Base-by-base conservation (phyloP, 495 filamentous ascomycete species). In the Geopyxis carbonaria region DNA sequence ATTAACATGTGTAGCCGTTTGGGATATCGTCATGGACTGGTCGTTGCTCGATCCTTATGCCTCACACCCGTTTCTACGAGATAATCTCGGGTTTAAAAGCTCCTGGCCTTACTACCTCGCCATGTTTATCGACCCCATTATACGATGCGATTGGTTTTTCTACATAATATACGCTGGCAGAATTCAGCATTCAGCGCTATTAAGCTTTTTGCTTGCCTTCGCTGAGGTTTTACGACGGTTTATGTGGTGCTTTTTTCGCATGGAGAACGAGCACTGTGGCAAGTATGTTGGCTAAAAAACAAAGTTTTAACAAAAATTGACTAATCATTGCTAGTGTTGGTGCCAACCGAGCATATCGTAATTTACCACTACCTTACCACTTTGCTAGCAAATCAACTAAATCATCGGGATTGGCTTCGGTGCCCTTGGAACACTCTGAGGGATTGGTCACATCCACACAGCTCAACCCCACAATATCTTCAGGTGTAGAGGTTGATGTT, bases 11-110 rank as follows among this genome's bases (percentile, higher is more conserved):
- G 10, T 24, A 74, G 70, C 75, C 1, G 66, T 93, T n/a, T 97
- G 89, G 89, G 89, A 97, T 49, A 51, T 97, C n/a, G 71, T 77
- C 41, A 93, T 94, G 80, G 89, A 97, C 59, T 95, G 86, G 75
- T 85, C 71, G 29, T 64, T 94, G 11, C 67, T 81, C 6, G 82
- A 93, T 46, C 69, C 78, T 0, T 72, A 80, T 34, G 68, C 80
- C 2, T 62, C 66, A 25, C 65, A 78, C 38, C 68, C 64, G 0
- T 72, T 84, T 35, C 69, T 97, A 13, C 74, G 89, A n/a, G 68
- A 80, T 28, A 72, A 73, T n/a, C 67, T 85, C 0, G 83, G 75
- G 0, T 79, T 81, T 56, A 84, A 84, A 45, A 63, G 61, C 4
- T 62, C 68, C 2, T 86, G 77, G 75, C 59, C 75, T 5, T 97